A percentile compares a stretch with the other conserved stretches of the same genome.
Conservation (phyloP, 1,284 basidiomycete genomes). For the Ganoderma lingzhi region DNA sequence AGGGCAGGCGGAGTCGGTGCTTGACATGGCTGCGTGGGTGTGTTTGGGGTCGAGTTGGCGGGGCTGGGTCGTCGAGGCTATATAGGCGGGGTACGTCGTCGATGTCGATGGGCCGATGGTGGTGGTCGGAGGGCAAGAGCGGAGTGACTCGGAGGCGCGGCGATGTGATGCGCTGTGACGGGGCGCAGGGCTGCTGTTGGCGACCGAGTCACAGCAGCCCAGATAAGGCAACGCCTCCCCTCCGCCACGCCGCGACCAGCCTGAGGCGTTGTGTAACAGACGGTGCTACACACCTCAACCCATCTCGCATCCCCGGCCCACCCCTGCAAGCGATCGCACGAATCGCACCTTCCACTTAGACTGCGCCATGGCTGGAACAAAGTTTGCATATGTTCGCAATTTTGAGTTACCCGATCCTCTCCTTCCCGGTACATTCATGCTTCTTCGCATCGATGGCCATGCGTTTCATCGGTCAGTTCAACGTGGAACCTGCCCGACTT, state of each 20-base stretch:
- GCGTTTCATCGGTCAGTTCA: conserved; percentile 87
- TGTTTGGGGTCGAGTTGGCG: conserved; percentile 21
- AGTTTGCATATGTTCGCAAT: conserved; percentile 89
- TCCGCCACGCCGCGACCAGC: conserved; percentile 29
- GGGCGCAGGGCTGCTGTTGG: conserved; percentile 33
- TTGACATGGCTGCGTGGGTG: conserved; percentile 44
- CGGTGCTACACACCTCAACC: conserved; percentile 10
- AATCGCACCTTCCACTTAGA: conserved; percentile 3
- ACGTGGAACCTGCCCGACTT: neutral
- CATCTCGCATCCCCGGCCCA: neutral
- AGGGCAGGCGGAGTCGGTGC: conserved; percentile 39
- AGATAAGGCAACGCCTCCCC: conserved; percentile 28
- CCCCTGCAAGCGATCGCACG: neutral
- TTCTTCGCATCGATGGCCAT: conserved; percentile 93
- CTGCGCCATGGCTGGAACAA: conserved; percentile 85
- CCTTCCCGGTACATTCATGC: conserved; percentile 85
- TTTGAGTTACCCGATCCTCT: conserved; percentile 92
- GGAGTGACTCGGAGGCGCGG: conserved; percentile 30
- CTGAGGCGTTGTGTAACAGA: conserved; percentile 20
- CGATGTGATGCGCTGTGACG: conserved; percentile 33
- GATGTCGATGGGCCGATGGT: conserved; percentile 33
- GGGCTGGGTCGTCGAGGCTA: conserved; percentile 15
- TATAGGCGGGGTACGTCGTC: conserved; percentile 9
- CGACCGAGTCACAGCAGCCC: conserved; percentile 36
- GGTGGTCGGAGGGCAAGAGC: conserved; percentile 38